Evolutionary conservation across 2,329 filamentous ascomycete species (phyloP), one percentile per base, ranked within the genome.

Genomic region (Diaporthe sp.): DNA sequence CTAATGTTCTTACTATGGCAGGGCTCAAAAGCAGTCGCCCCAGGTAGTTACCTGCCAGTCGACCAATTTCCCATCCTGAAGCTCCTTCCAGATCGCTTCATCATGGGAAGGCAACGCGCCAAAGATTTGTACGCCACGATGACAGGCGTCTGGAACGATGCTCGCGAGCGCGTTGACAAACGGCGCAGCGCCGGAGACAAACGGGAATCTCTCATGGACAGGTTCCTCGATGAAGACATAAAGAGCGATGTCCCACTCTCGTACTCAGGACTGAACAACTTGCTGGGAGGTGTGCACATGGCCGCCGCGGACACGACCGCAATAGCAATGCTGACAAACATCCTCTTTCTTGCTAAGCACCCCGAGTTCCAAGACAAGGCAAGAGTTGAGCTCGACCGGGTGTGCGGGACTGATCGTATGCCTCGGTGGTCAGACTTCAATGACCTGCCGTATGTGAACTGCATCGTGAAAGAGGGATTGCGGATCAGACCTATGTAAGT

Each of bases 1-100:
- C 58, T 61, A 28, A 61, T 42, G 15, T 1, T 49, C 25, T 68
- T 51, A 19, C 44, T 51, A 31, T 34, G 42, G n/a, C 22, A 71
- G 65, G 86, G 82, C 83, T 82, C 83, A 2, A 78, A 81, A 39
- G 80, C 85, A 1, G 83, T 85, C 80, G 86, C 87, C 77, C 81
- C 83, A 0, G 86, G 85, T 1, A 84, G 83, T 5, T 87, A 85
- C 1, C 86, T 86, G 3, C 86, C 86, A 0, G 84, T 87, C 5
- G 86, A 87, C 73, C 81, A 85, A 58, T 85, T 84, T 72, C 84
- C 86, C 0, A 79, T 84, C 25, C 77, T 88, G 19, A 80, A 84
- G n/a, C 82, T 76, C 15, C 77, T 87, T 31, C 86, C 86, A 57
- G 34, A 44, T n/a, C 31, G 75, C 58, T 68, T 49, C 28, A 68